A percentile compares a stretch with the other conserved stretches of the same genome.
Evolutionary conservation across 208 protist species (phyloP).

Genomic region (Vickermania ingenoplastis): DNA sequence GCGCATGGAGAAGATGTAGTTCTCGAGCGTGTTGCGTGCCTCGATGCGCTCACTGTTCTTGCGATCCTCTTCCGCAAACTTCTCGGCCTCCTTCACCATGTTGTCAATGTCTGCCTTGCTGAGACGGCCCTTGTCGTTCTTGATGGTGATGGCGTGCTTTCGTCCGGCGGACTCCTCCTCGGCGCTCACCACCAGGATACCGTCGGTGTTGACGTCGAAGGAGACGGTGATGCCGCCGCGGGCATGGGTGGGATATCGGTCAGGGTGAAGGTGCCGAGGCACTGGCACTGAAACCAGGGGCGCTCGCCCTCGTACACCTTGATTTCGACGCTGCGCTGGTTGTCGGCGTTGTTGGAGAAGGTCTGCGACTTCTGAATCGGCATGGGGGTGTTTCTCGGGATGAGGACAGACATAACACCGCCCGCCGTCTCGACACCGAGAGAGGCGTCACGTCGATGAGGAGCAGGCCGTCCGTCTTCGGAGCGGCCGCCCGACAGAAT

Average conservation of each 20-base stretch:
- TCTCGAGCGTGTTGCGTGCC: slow-evolving; percentile 90
- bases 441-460: slow-evolving; percentile 90
- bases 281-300: slow-evolving; percentile 88
- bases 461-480: slow-evolving; percentile 60
- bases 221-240: slow-evolving; percentile 97
- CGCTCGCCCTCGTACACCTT: slow-evolving; percentile 94
- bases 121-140: slow-evolving; percentile 96
- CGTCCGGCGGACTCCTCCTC: slow-evolving; percentile 90
- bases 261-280: slow-evolving; percentile 93
- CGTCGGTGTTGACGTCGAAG: slow-evolving; percentile 98
- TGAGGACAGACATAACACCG: slow-evolving; percentile 93
- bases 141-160: slow-evolving; percentile 87
- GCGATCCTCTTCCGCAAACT: slow-evolving; percentile 90
- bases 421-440: slow-evolving; percentile 90
- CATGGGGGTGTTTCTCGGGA: slow-evolving; percentile 78
- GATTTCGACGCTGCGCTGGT: slow-evolving; percentile 86
- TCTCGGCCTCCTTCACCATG: slow-evolving; percentile 94
- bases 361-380: slow-evolving; percentile 81
- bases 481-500: slow-evolving; percentile 79
- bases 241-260: slow-evolving; percentile 68
- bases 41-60: slow-evolving; percentile 76
- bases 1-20: slow-evolving; percentile 72
- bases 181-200: slow-evolving; percentile 95
- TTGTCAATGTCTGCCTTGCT: slow-evolving; percentile 91
- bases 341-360: slow-evolving; percentile 83